Evolutionary conservation across 2,329 filamentous ascomycete species (phyloP).

Genomic region (Scleromitrula shiraiana): DNA sequence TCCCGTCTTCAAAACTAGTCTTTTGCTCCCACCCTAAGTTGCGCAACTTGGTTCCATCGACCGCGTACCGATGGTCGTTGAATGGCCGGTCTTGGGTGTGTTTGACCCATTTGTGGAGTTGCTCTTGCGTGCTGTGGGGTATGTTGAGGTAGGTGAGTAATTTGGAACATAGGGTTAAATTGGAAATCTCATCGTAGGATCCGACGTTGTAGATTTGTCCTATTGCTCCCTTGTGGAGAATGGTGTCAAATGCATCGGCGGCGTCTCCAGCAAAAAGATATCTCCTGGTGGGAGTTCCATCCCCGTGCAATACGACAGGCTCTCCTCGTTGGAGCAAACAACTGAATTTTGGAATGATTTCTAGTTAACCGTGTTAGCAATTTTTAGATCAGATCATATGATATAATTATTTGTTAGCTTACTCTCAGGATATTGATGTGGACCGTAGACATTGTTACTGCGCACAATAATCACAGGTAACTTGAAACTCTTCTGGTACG

Average conservation of each 20-base stretch:
- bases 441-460: constrained; percentile 80
- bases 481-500: constrained; percentile 78
- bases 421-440: constrained; percentile 80
- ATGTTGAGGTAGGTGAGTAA: constrained; percentile 57
- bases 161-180: constrained; percentile 58
- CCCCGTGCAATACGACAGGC: constrained; percentile 67
- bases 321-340: constrained; percentile 59
- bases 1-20: constrained; percentile 54
- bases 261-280: constrained; percentile 76
- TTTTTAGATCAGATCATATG: too few relatives aligned
- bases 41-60: constrained; percentile 60
- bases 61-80: constrained; percentile 66
- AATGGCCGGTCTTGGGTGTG: constrained; percentile 73
- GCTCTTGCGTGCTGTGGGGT: constrained; percentile 39
- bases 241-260: constrained; percentile 75
- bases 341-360: constrained; percentile 78
- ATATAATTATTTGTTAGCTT: too few relatives aligned
- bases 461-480: constrained; percentile 72
- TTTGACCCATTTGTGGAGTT: constrained; percentile 58
- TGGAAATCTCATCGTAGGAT: constrained; percentile 70
- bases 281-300: constrained; percentile 64
- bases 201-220: constrained; percentile 79
- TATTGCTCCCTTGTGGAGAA: constrained; percentile 66
- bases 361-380: constrained; percentile 35
- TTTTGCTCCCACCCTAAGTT: constrained; percentile 63